Evolutionary conservation across 441 rosid genomes (phyloP).

Genomic region (Eutrema salsugineum): DNA sequence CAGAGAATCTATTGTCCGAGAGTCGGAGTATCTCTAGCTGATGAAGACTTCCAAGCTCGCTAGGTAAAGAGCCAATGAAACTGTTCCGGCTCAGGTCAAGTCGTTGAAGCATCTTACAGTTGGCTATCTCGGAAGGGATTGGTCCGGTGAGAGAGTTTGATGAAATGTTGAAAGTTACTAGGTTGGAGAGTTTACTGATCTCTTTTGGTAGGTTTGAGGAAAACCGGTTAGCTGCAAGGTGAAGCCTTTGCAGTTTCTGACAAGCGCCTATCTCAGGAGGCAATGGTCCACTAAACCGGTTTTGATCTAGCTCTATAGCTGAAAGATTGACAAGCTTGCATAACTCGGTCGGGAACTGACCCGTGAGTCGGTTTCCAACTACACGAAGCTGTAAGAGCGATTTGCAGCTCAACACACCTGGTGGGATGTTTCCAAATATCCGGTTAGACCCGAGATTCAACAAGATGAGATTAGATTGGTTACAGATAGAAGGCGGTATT

Average conservation of each 20-base stretch:
- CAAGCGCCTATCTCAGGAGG: conserved; percentile 69
- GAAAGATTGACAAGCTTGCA: conserved; percentile 83
- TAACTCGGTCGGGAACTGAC: conserved; percentile 80
- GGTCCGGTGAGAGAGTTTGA: conserved; percentile 68
- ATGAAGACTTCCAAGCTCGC: conserved; percentile 67
- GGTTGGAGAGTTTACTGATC: conserved; percentile 68
- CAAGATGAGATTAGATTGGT: conserved; percentile 57
- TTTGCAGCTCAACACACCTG: conserved; percentile 56
- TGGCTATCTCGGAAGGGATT: conserved; percentile 64
- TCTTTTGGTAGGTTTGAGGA: conserved; percentile 63
- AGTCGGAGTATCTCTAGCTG: conserved; percentile 85
- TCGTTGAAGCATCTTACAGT: conserved; percentile 90
- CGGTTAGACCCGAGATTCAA: conserved; percentile 73
- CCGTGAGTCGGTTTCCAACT: conserved; percentile 65
- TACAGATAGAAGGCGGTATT: conserved; percentile 80
- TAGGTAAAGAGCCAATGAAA: conserved; percentile 62
- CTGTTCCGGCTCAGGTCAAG: conserved; percentile 82
- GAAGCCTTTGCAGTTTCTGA: conserved; percentile 82
- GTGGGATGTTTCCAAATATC: conserved; percentile 70
- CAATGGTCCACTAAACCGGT: conserved; percentile 76
- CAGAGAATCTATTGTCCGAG: conserved; percentile 80
- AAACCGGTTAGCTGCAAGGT: conserved; percentile 76
- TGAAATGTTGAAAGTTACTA: conserved; percentile 86
- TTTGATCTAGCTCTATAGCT: conserved; percentile 82
- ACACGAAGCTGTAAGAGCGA: conserved; percentile 77